Conservation (phyloP, 352 stramenopile genomes). For the Phytophthora ramorum region DNA sequence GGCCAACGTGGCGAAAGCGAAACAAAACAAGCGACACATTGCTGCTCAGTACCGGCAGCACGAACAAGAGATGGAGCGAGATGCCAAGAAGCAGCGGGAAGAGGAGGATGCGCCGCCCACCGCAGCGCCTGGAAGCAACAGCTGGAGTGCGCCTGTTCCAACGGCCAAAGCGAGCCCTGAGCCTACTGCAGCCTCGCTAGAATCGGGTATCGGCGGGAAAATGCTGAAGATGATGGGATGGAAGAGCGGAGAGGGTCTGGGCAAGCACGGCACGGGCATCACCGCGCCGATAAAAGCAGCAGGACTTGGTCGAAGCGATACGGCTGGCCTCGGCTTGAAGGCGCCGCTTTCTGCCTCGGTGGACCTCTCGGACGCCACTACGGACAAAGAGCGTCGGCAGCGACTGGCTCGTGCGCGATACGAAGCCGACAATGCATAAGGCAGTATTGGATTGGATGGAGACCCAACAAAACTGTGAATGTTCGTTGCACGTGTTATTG, state of each 20-base stretch:
- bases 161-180: slow-evolving; percentile 2
- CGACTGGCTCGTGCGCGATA: slow-evolving; percentile 69
- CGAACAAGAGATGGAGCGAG: slow-evolving; percentile 53
- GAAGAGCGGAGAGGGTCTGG: slow-evolving; percentile 84
- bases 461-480: slow-evolving; percentile 1
- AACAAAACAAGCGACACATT: slow-evolving; percentile 72
- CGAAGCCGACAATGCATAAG: slow-evolving; percentile 39
- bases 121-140: background rate
- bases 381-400: slow-evolving; percentile 73
- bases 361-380: slow-evolving; percentile 54
- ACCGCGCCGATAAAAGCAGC: slow-evolving; percentile 65
- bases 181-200: slow-evolving; percentile 35
- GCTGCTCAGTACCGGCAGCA: slow-evolving; percentile 65
- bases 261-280: slow-evolving; percentile 83
- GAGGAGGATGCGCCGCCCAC: slow-evolving; percentile 14
- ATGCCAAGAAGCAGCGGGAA: slow-evolving; percentile 43
- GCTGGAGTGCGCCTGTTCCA: slow-evolving; percentile 5
- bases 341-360: slow-evolving; percentile 38
- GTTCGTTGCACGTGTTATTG: slow-evolving; percentile 18
- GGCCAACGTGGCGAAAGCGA: slow-evolving; percentile 80
- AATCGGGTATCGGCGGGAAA: slow-evolving; percentile 79
- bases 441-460: background rate
- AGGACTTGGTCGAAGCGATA: slow-evolving; percentile 49
- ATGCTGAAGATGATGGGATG: slow-evolving; percentile 92
- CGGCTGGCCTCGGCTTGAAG: slow-evolving; percentile 58